Evolutionary conservation across 768 basidiomycete species (phyloP).

Genomic region (Lyophyllum decastes): DNA sequence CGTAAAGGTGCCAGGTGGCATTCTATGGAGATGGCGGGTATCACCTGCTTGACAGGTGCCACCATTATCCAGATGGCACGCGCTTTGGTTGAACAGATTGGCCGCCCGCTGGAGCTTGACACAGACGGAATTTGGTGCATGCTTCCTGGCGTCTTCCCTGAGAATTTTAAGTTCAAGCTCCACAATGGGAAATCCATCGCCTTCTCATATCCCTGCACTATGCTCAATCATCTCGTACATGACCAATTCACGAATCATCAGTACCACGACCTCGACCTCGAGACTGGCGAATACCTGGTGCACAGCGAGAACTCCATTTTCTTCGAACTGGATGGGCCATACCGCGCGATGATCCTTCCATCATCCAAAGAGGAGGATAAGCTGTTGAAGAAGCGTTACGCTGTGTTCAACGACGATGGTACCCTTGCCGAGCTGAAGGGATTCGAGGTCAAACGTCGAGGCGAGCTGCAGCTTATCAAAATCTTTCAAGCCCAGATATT

Average conservation of each 20-base stretch:
- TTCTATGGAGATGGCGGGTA: slow-evolving; percentile 99
- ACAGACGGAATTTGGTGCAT: slow-evolving; percentile 99
- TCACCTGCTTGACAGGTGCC: slow-evolving; percentile 96
- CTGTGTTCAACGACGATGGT: slow-evolving; percentile 98
- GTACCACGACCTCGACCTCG: slow-evolving; percentile 89
- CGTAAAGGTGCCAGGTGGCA: slow-evolving; percentile 99
- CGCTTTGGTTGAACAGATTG: slow-evolving; percentile 95
- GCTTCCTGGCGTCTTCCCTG: slow-evolving; percentile 97
- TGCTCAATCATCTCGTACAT: slow-evolving; percentile 98
- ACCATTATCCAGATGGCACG: slow-evolving; percentile 99
- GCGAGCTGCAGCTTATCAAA: slow-evolving; percentile 98
- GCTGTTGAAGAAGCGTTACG: slow-evolving; percentile 96
- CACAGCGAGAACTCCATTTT: slow-evolving; percentile 99
- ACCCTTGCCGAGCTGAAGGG: slow-evolving; percentile 98
- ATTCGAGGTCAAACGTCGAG: slow-evolving; percentile 97
- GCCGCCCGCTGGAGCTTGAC: slow-evolving; percentile 94
- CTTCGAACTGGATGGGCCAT: slow-evolving; percentile 98
- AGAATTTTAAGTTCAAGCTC: slow-evolving; percentile 96
- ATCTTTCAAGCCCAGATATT: slow-evolving; percentile 99
- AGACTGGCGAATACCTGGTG: slow-evolving; percentile 81
- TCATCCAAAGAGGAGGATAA: slow-evolving; percentile 99
- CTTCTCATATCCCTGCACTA: slow-evolving; percentile 97
- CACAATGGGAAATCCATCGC: slow-evolving; percentile 81
- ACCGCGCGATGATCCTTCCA: slow-evolving; percentile 98
- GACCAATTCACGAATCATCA: slow-evolving; percentile 96